Percentiles rank a stretch among this genome's conserved stretches.
These are phyloP conservation scores for Globisporangium camurandrum DNA, from an alignment of 352 stramenopile genomes.

Conservation along the genomic window DNA sequence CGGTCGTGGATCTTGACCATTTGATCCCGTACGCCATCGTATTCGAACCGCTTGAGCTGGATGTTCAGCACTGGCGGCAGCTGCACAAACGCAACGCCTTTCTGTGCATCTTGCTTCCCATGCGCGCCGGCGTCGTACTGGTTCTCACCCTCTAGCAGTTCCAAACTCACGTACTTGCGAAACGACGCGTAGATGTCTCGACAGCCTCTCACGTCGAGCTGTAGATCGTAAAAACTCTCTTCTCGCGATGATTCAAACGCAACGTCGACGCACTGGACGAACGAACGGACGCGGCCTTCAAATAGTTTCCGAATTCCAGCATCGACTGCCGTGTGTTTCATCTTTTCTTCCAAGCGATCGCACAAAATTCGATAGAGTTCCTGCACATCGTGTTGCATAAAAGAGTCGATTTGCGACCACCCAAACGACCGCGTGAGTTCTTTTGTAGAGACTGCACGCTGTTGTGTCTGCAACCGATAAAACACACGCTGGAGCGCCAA, in stretches of 20 bases:
- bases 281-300: constrained; percentile 83
- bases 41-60: constrained; percentile 89
- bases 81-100: constrained; percentile 75
- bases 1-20: constrained; percentile 89
- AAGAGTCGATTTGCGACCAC: constrained; percentile 88
- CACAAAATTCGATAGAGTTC: constrained; percentile 88
- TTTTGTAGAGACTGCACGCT: constrained; percentile 85
- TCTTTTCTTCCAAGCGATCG: constrained; percentile 90
- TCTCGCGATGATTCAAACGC: constrained; percentile 84
- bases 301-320: constrained; percentile 83
- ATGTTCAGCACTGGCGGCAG: constrained; percentile 90
- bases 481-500: constrained; percentile 82
- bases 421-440: constrained; percentile 90
- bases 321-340: constrained; percentile 84
- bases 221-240: constrained; percentile 91
- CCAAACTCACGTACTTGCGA: constrained; percentile 88
- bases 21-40: constrained; percentile 74
- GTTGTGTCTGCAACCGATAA: constrained; percentile 66
- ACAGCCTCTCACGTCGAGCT: constrained; percentile 90
- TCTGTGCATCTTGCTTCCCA: constrained; percentile 88
- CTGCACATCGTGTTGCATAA: constrained; percentile 93
- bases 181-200: constrained; percentile 86
- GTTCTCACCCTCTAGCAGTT: constrained; percentile 91
- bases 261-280: constrained; percentile 90
- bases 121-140: constrained; percentile 88